Evolutionary conservation across 768 basidiomycete species (phyloP).

Genomic region (Kwoniella newhampshirensis): DNA sequence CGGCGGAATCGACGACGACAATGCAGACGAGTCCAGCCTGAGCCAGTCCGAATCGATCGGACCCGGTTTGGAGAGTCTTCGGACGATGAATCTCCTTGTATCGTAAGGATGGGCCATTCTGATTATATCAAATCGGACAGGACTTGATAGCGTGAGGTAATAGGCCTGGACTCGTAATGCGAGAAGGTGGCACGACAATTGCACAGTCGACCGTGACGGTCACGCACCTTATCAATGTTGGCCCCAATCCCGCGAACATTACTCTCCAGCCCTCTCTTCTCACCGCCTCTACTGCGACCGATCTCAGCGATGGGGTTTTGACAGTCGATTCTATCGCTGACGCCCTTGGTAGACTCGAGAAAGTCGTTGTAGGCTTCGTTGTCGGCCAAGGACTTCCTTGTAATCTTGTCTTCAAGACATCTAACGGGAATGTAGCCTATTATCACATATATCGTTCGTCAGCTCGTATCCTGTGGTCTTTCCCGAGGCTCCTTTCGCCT

Average conservation of each 20-base stretch:
- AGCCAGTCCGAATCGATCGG: too few species aligned
- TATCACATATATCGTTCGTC: not conserved
- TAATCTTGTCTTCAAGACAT: conserved; percentile 85
- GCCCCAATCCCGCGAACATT: conserved; percentile 73
- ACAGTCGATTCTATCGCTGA: not conserved
- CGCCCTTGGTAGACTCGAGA: not conserved
- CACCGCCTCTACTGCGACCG: conserved; percentile 34
- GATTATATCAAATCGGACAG: too few species aligned
- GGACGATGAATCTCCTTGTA: too few species aligned
- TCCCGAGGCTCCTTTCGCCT: too few species aligned
- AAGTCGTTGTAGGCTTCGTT: not conserved
- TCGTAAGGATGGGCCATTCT: too few species aligned
- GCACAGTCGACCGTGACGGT: not conserved
- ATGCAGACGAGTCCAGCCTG: too few species aligned
- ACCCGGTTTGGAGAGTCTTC: too few species aligned
- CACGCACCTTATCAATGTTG: conserved; percentile 74
- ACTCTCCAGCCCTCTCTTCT: conserved; percentile 66
- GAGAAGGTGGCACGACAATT: not conserved
- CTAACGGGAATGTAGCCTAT: conserved; percentile 74
- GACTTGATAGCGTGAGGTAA: too few species aligned
- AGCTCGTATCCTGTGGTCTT: not conserved
- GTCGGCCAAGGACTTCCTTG: conserved; percentile 57
- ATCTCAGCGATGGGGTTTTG: conserved; percentile 17
- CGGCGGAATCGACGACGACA: too few species aligned
- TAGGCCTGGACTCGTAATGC: too few species aligned